Conservation (phyloP, 257 asterid species). For the Solanum tarijense region DNA sequence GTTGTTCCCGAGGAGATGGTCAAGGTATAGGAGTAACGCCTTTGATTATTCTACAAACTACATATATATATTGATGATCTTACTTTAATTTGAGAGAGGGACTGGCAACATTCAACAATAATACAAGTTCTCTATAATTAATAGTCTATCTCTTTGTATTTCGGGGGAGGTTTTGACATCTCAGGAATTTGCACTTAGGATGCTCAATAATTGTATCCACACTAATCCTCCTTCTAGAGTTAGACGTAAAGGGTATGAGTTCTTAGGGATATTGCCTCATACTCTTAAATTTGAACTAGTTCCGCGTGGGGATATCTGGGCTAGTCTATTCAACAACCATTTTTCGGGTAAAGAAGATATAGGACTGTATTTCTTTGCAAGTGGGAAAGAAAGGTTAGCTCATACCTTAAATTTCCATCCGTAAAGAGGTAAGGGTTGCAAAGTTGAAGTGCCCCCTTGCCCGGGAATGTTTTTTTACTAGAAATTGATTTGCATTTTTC, state of each 20-base stretch:
- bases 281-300: neutral
- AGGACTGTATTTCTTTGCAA: neutral
- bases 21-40: neutral
- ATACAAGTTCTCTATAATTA: too few relatives aligned
- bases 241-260: neutral
- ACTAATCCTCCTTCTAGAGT: neutral
- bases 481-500: neutral
- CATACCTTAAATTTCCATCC: neutral
- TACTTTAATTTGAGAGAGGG: neutral
- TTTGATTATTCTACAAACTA: too few relatives aligned
- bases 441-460: neutral
- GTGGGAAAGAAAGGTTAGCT: neutral
- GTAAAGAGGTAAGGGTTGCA: neutral
- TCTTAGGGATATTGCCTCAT: neutral
- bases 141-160: neutral
- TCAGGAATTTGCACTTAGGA: neutral
- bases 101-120: neutral
- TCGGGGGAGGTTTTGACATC: neutral
- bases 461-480: neutral
- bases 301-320: too few relatives aligned
- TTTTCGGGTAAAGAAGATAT: neutral
- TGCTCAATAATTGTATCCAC: neutral
- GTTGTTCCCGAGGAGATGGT: neutral
- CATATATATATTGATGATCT: neutral
- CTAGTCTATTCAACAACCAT: neutral